Evolutionary conservation across 2,329 filamentous ascomycete genomes (phyloP), one percentile per base, ranked within the genome.

Genomic region (Fusarium chuoi): DNA sequence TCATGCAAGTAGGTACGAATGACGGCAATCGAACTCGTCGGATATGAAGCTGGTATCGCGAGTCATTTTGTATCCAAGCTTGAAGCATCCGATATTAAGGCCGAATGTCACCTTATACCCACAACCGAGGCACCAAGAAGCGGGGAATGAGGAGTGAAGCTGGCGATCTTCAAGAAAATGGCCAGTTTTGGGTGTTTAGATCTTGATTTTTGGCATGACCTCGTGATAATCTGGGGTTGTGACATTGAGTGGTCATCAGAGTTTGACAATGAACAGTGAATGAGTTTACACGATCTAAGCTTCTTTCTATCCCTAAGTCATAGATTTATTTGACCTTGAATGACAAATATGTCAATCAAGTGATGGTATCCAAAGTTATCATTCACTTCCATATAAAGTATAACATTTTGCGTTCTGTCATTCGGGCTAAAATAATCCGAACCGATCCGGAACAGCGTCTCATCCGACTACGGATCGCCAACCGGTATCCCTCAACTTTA

Each of bases 101-200:
- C 35, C 51, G 35, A 55, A 55, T 55, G 24, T 10, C 35, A 55
- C 51, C 51, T n/a, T 30, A 18, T 18, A 30, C n/a, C 24, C 51
- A 41, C 35, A 55, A 2, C 51, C 51, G 51, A 55, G 51, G 51
- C 24, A 55, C 3, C 35, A 41, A 8, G 35, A 55, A 55, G 51
- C 35, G 51, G 35, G 51, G 51, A 55, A 10, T n/a, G 51, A 41
- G 20, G 35, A 55, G 11, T 30, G 51, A 55, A 55, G 35, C 35
- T 30, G 35, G 51, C 18, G 35, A 55, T 55, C 35, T 55, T 41
- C 35, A 39, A 14, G 1, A 11, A 41, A 30, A 14, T 55, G 35
- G 15, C 20, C 51, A 55, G 24, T 55, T 55, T 55, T n/a, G 15
- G 24, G 20, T 18, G 24, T 55, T 30, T 6, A 7, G 24, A n/a